A percentile compares a stretch with the other conserved stretches of the same genome.
phyloP scores from a whole-genome alignment of 768 basidiomycete genomes.

The Lactarius sanguifluus region DNA sequence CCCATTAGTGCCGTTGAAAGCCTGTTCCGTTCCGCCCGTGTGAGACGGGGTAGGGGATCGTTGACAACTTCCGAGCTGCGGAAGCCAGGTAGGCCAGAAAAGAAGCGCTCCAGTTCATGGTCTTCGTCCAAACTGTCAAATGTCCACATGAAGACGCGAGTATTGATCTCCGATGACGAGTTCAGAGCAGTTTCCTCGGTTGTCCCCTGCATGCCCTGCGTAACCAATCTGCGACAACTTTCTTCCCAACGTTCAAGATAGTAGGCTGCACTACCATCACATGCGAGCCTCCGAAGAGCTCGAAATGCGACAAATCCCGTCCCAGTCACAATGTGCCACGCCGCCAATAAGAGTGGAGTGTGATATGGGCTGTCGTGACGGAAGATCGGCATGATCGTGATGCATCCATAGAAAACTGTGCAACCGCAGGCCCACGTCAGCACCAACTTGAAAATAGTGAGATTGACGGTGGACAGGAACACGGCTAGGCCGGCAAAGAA shows the following conservation, averaged over 20 bases:
- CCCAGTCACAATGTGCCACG: not conserved
- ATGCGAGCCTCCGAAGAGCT: not conserved
- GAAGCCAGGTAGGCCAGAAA: not conserved
- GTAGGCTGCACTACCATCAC: not conserved
- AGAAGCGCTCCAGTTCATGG: not conserved
- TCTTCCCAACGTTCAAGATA: not conserved
- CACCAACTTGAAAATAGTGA: not conserved
- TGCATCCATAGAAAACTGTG: not conserved
- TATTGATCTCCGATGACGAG: not conserved
- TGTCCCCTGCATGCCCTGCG: not conserved
- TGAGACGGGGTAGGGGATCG: not conserved
- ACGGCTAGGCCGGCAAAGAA: not conserved
- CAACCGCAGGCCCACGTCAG: not conserved
- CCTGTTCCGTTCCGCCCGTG: fast-evolving
- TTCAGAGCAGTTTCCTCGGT: not conserved
- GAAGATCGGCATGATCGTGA: not conserved
- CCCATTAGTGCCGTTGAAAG: not conserved
- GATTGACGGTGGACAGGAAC: not conserved
- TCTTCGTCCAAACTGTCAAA: not conserved
- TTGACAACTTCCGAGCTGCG: not conserved
- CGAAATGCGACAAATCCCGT: not conserved
- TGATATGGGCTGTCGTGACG: not conserved
- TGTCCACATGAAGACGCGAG: not conserved
- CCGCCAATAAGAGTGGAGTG: not conserved
- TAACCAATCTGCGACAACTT: not conserved